Evolutionary conservation across 1,284 basidiomycete species (phyloP).

Genomic region (Erythrobasidium hasegawianum): DNA sequence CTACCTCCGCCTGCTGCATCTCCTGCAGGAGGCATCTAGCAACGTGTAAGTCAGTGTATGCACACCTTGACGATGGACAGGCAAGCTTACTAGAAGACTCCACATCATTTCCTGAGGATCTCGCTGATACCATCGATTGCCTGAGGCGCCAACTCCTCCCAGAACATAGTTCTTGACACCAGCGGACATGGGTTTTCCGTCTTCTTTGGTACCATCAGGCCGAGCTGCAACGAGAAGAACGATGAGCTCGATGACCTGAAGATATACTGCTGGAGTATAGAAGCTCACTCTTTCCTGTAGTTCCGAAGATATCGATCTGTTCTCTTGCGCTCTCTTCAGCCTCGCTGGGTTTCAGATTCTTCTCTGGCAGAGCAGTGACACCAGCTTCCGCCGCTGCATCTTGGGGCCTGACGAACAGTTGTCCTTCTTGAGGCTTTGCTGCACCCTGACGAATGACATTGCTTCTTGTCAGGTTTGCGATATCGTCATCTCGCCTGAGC

Average conservation of each 20-base stretch:
- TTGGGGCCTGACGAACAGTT: not conserved
- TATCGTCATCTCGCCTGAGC: conserved; percentile 2
- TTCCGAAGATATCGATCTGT: conserved; percentile 4
- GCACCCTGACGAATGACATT: conserved; percentile 1
- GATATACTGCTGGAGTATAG: too few species aligned
- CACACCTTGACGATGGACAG: not conserved
- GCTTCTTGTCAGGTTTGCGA: not conserved
- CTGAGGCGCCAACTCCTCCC: not conserved
- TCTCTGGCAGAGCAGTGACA: not conserved
- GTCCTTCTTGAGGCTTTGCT: conserved; percentile 1
- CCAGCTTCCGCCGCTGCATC: not conserved
- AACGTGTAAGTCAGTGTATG: not conserved
- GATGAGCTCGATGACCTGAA: too few species aligned
- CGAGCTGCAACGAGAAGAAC: not conserved
- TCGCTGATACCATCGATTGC: not conserved
- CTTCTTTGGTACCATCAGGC: not conserved
- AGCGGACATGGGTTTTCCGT: not conserved
- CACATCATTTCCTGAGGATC: conserved; percentile 3
- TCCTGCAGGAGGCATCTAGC: not conserved
- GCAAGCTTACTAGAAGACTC: not conserved
- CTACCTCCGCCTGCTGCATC: not conserved
- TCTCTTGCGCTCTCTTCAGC: not conserved
- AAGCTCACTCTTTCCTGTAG: conserved; percentile 1
- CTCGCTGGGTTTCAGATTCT: conserved; percentile 1
- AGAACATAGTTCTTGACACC: not conserved